These are phyloP conservation scores for Lepidium didymum DNA, from an alignment of 345 rosid species.

Conservation along the genomic window DNA sequence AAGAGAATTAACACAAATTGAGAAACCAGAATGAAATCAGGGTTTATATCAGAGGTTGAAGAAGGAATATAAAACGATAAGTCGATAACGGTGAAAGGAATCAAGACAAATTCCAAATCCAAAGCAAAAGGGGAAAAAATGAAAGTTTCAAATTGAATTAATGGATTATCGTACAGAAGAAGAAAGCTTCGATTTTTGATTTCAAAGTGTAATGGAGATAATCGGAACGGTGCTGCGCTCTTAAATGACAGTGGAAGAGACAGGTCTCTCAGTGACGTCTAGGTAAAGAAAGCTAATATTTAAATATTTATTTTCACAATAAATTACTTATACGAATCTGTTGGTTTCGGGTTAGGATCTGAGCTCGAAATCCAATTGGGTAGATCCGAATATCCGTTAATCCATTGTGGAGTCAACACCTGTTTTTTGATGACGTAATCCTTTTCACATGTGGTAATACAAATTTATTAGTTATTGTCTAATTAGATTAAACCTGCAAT, in stretches of 20 bases:
- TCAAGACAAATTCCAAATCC: neutral
- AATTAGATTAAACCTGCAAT: neutral
- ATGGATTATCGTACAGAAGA: slow-evolving; percentile 1
- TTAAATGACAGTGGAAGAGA: neutral
- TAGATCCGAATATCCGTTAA: slow-evolving; percentile 1
- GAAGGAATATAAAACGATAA: neutral
- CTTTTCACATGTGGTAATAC: neutral
- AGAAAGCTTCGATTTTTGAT: neutral
- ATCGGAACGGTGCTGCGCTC: neutral
- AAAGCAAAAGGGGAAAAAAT: neutral
- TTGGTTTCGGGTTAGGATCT: slow-evolving; percentile 1
- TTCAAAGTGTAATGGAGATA: neutral
- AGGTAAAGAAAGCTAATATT: neutral
- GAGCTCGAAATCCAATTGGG: neutral
- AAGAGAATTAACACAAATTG: neutral
- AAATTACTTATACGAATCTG: neutral
- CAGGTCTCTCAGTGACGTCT: slow-evolving; percentile 5
- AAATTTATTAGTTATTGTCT: no score
- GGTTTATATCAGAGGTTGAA: neutral
- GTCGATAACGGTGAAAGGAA: neutral
- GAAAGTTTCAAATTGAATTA: neutral
- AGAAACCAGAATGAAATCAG: neutral
- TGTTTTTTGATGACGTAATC: neutral
- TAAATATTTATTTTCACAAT: neutral
- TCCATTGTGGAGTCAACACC: neutral